phyloP scores from a whole-genome alignment of 306 rosid genomes.

The Malus asiatica region DNA sequence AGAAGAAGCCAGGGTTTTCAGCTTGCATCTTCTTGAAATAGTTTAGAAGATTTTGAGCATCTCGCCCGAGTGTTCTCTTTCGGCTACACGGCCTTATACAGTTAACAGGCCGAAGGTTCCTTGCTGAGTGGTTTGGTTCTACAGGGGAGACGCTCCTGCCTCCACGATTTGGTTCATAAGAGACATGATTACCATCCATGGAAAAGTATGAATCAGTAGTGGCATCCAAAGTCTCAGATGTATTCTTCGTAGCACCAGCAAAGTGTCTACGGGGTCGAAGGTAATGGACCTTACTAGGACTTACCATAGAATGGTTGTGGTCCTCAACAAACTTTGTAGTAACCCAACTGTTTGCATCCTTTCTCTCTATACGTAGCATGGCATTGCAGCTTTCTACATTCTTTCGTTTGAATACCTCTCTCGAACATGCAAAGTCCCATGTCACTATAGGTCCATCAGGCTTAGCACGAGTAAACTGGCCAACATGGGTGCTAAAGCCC shows the following conservation, averaged over 20 bases:
- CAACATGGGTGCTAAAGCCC: constrained; percentile 60
- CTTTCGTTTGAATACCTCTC: constrained; percentile 60
- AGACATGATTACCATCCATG: constrained; percentile 37
- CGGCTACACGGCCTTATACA: constrained; percentile 32
- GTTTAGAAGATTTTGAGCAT: constrained; percentile 70
- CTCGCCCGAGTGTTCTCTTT: constrained; percentile 66
- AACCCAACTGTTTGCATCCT: constrained; percentile 44
- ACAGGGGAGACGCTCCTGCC: constrained; percentile 50
- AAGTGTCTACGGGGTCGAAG: constrained; percentile 60
- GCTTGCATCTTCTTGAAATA: constrained; percentile 79
- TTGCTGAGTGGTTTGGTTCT: constrained; percentile 32
- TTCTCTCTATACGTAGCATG: constrained; percentile 61
- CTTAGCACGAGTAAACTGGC: constrained; percentile 55
- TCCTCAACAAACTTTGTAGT: constrained; percentile 70
- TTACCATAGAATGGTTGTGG: constrained; percentile 60
- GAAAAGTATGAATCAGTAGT: constrained; percentile 35
- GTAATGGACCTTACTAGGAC: constrained; percentile 46
- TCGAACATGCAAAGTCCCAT: constrained; percentile 67
- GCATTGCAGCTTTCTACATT: constrained; percentile 72
- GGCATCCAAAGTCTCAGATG: constrained; percentile 30
- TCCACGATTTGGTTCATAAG: constrained; percentile 25
- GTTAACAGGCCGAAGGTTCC: constrained; percentile 31
- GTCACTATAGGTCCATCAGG: constrained; percentile 74
- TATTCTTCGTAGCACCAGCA: constrained; percentile 57
- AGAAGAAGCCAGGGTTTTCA: constrained; percentile 65